These are phyloP conservation scores for Arxiozyma slooffiae DNA, from an alignment of 1,139 yeast species.

Conservation along the genomic window DNA sequence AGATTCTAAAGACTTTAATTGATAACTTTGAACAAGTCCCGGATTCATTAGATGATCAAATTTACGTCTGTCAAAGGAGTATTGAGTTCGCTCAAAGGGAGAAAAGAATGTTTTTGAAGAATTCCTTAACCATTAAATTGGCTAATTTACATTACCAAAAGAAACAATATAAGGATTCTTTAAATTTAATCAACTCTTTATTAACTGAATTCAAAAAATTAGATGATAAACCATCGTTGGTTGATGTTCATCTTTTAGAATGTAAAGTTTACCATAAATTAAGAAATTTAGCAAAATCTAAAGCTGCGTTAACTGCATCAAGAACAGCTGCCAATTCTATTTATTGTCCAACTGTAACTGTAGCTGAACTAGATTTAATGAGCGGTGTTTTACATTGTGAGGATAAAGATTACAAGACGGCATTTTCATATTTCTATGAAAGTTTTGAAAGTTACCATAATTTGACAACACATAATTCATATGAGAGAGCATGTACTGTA, in stretches of 20 bases:
- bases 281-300: conserved; percentile 83
- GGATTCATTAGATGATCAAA: conserved; percentile 60
- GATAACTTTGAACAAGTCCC: conserved; percentile 69
- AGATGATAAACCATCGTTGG: conserved; percentile 90
- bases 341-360: conserved; percentile 87
- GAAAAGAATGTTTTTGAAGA: conserved; percentile 82
- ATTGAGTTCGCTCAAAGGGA: conserved; percentile 81
- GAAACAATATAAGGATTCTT: conserved; percentile 57
- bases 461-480: conserved; percentile 41
- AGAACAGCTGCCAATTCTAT: conserved; percentile 94
- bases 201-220: conserved; percentile 80
- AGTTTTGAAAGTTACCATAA: conserved; percentile 77
- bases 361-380: conserved; percentile 92
- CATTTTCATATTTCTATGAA: conserved; percentile 89
- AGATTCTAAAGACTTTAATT: conserved; percentile 65
- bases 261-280: conserved; percentile 84
- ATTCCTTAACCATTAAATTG: conserved; percentile 74
- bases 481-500: conserved; percentile 61
- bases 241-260: conserved; percentile 90
- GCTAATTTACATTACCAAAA: conserved; percentile 64
- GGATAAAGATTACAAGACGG: conserved; percentile 93
- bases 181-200: conserved; percentile 60
- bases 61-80: conserved; percentile 63
- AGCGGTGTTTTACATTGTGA: conserved; percentile 94
- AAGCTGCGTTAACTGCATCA: conserved; percentile 90